Evolutionary conservation across 1,139 yeast species (phyloP), one percentile per base, ranked within the genome.

Genomic region (Geotrichum reessii): DNA sequence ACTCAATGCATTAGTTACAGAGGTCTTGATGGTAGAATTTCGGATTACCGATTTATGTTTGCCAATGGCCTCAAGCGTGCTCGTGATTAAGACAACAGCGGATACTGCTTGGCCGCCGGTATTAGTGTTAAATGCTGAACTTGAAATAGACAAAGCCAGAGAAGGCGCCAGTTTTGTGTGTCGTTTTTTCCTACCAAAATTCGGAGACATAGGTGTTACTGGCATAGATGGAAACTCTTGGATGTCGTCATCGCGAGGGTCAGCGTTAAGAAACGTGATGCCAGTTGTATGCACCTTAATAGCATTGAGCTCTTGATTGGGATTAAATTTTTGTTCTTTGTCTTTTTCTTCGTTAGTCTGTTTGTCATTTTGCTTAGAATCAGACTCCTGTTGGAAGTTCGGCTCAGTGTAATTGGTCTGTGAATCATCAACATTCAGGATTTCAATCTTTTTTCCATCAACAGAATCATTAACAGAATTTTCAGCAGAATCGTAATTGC

Each of bases 41-140:
- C 81, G 80, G 59, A 79, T 78, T 11, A 80, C 78, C 49, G 81
- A 84, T 60, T 79, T 80, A 54, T 80, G 74, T n/a, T 72, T 69
- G 25, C 74, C 67, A 58, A 82, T 78, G 7, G 72, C 66, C 50
- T 78, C 81, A 54, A 82, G 73, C 6, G 84, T 79, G 51, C 73
- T 73, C 63, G 75, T 78, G 56, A 82, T 74, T 63, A 82, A 81
- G 17, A 78, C 71, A 58, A 76, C 71, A 2, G 74, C 67, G 28
- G 73, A 66, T 8, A 68, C 67, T 17, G 71, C 65, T 47, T 64
- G 67, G 24, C 68, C 69, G 12, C 69, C 68, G n/a, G 62, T 58
- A 28, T 63, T 57, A 21, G 67, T 63, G 21, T 54, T 40, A 14
- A 37, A 37, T 9, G 14, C n/a, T 37, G 21, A 17, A 6, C 69